Conservation (phyloP, 495 filamentous ascomycete species). For the Penicillium roqueforti region DNA sequence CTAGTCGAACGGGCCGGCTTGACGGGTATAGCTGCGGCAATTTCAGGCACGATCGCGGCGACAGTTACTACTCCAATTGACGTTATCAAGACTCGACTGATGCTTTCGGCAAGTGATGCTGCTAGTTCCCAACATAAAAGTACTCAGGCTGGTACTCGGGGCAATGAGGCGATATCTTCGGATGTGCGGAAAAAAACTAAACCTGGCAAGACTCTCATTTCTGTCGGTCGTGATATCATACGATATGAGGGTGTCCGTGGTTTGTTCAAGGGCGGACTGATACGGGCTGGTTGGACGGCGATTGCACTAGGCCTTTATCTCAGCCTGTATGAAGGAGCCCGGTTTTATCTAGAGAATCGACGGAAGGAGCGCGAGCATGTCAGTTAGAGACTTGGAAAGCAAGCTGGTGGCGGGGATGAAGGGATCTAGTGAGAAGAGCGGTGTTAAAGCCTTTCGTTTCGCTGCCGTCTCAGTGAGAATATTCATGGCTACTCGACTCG, state of each 20-base stretch:
- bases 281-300: conserved; percentile 77
- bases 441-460: neutral
- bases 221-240: conserved; percentile 59
- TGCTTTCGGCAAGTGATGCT: conserved; percentile 48
- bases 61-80: conserved; percentile 76
- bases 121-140: neutral
- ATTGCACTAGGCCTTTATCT: conserved; percentile 80
- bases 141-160: neutral
- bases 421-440: neutral
- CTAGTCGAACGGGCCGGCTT: conserved; percentile 51
- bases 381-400: neutral
- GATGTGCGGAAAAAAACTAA: conserved; percentile 14
- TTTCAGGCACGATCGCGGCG: conserved; percentile 65
- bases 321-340: conserved; percentile 76
- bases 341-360: conserved; percentile 60
- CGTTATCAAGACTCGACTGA: conserved; percentile 80
- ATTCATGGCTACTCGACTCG: neutral
- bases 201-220: conserved; percentile 33
- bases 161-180: neutral
- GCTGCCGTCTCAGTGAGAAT: neutral
- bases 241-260: conserved; percentile 62
- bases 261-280: conserved; percentile 69
- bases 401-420: conserved; percentile 1
- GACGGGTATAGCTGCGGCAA: conserved; percentile 65
- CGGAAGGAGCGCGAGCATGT: conserved; percentile 19